Percentiles rank a stretch among this genome's conserved stretches.
Evolutionary conservation across 345 rosid species (phyloP).

Genomic region (Firmiana major): DNA sequence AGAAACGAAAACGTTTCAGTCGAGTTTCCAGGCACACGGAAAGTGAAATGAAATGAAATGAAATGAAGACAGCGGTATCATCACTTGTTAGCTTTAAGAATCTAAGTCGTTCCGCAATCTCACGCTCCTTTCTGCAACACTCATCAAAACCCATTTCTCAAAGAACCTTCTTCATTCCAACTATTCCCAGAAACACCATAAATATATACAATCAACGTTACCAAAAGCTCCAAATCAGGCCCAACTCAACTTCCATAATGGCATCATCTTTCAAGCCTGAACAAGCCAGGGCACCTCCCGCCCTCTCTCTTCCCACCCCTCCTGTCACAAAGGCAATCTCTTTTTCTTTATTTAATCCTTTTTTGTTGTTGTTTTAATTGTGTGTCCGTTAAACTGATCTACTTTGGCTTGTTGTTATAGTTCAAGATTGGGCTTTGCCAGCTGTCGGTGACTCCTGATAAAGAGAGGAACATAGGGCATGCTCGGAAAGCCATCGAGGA

Average conservation of each 20-base stretch:
- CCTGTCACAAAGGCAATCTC: conserved; percentile 56
- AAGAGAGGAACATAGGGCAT: conserved; percentile 70
- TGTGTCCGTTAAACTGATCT: background rate
- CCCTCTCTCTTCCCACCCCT: conserved; percentile 75
- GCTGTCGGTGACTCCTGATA: conserved; percentile 68
- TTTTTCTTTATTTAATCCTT: background rate
- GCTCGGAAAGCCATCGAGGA: conserved; percentile 63
- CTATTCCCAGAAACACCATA: background rate
- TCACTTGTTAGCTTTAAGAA: conserved; percentile 35
- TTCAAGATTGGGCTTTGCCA: conserved; percentile 91
- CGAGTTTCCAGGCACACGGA: background rate
- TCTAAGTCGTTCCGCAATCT: conserved; percentile 24
- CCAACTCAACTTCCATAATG: conserved; percentile 37
- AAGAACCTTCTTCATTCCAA: conserved; percentile 16
- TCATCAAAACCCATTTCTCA: conserved; percentile 9
- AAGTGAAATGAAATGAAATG: conserved; percentile 22
- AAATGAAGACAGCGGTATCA: conserved; percentile 53
- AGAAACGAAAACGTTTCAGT: background rate
- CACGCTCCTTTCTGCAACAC: conserved; percentile 10
- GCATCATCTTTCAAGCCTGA: conserved; percentile 74
- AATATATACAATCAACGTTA: conserved; percentile 11
- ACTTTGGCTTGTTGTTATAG: conserved; percentile 30
- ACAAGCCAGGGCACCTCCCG: conserved; percentile 72
- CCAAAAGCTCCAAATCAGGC: conserved; percentile 11
- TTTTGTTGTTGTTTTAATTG: background rate